Evolutionary conservation across 23 red algal genomes (phyloP).

Genomic region (Gracilaria domingensis): DNA sequence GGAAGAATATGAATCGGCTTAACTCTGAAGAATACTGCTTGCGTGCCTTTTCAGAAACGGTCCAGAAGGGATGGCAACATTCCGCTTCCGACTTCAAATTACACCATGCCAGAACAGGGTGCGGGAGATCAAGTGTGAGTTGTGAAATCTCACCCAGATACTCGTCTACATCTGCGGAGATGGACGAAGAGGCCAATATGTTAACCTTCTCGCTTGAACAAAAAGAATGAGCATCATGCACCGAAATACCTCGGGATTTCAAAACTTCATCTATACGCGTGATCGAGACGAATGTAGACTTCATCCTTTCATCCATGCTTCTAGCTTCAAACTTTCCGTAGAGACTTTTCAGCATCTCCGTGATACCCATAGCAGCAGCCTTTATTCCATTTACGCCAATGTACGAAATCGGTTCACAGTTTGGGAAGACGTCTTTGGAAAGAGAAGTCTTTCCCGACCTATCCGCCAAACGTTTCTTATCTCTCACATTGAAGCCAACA

Average conservation of each 20-base stretch:
- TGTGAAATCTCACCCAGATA: background rate
- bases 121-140: background rate
- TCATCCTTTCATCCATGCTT: background rate
- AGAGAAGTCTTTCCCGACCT: too few species aligned
- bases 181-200: background rate
- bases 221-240: background rate
- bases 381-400: too few species aligned
- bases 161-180: background rate
- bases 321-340: too few species aligned
- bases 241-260: background rate
- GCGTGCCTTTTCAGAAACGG: background rate
- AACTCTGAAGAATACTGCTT: background rate
- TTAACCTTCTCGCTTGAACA: background rate
- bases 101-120: background rate
- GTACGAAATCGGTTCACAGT: too few species aligned
- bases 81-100: background rate
- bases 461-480: too few species aligned
- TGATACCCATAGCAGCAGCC: too few species aligned
- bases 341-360: too few species aligned
- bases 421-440: too few species aligned
- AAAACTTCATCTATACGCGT: background rate
- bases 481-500: too few species aligned
- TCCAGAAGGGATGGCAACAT: background rate
- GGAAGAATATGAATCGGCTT: background rate
- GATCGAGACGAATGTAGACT: background rate